Evolutionary conservation across 306 rosid genomes (phyloP), one percentile per base, ranked within the genome.

Genomic region (Abrus precatorius): DNA sequence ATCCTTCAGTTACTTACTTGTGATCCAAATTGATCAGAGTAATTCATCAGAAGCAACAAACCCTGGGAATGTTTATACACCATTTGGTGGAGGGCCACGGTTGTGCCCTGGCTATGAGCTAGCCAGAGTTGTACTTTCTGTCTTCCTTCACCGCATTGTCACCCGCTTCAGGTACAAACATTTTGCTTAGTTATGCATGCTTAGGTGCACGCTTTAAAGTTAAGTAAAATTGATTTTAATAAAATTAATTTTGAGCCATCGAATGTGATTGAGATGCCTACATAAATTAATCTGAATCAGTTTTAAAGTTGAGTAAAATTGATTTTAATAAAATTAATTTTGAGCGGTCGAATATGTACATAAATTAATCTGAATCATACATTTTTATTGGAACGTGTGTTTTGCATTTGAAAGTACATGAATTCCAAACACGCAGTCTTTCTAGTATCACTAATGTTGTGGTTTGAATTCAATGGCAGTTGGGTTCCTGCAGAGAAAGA

Each of bases 401-500:
- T 20, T 20, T 20, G 20, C 20, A 20, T 20, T 20, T 20, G 20
- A 20, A 20, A 20, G 20, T 20, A 20, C 20, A 20, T 20, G 20
- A 20, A 20, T 20, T 20, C 27, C 44, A 64, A 64, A 38, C 44
- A 64, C 38, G 36, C n/a, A 30, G 7, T 4, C 30, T 29, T 29
- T 66, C 56, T 28, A 41, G 6, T 40, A 14, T 67, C 6, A 34
- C 45, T 83, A 63, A 78, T 75, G 40, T 34, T n/a, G n/a, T 64
- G 83, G 11, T 56, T 84, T 69, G 3, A 75, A 79, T 79, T 72
- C 6, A 32, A 63, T 72, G 77, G 67, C 90, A 94, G 98, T 73
- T 96, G 99, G 99, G 87, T 82, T 82, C 92, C 98, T 8, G 98
- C 97, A 27, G 99, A 96, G 85, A 91, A 96, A 20, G 99, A 96